phyloP scores from a whole-genome alignment of 2,329 filamentous ascomycete genomes.

The Teratosphaeria zuluensis region DNA sequence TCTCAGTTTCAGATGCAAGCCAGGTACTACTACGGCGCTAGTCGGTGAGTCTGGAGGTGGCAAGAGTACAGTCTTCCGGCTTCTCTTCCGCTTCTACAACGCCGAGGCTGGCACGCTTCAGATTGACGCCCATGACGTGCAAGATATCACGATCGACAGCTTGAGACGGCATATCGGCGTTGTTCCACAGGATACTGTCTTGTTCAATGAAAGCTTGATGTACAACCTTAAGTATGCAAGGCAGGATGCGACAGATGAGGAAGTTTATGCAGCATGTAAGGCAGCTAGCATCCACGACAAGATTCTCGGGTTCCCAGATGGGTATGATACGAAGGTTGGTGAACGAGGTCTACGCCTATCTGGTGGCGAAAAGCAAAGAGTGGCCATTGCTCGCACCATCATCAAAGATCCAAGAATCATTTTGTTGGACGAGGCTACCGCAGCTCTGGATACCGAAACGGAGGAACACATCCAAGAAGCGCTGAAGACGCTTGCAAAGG shows the following conservation, averaged over 20 bases:
- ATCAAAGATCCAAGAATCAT: conserved; percentile 87
- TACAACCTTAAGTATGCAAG: conserved; percentile 91
- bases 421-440: conserved; percentile 86
- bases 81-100: conserved; percentile 96
- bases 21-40: conserved; percentile 88
- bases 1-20: conserved; percentile 72
- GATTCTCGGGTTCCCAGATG: conserved; percentile 78
- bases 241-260: conserved; percentile 66
- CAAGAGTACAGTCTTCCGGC: conserved; percentile 91
- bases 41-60: conserved; percentile 95
- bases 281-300: conserved; percentile 90
- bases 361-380: conserved; percentile 86
- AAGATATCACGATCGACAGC: conserved; percentile 78
- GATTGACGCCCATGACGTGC: conserved; percentile 75
- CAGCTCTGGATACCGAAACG: conserved; percentile 81
- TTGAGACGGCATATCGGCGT: conserved; percentile 85
- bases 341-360: conserved; percentile 80
- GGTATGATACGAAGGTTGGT: conserved; percentile 82
- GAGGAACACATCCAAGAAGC: conserved; percentile 89
- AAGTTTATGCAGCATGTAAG: conserved; percentile 71
- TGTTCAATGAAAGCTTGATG: conserved; percentile 92
- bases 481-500: conserved; percentile 68
- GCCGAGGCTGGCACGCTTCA: conserved; percentile 67
- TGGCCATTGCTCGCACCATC: conserved; percentile 87
- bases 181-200: conserved; percentile 88